Conservation (phyloP, 225 moss, liverwort and hornwort genomes). For the Physcomitrellopsis africana region DNA sequence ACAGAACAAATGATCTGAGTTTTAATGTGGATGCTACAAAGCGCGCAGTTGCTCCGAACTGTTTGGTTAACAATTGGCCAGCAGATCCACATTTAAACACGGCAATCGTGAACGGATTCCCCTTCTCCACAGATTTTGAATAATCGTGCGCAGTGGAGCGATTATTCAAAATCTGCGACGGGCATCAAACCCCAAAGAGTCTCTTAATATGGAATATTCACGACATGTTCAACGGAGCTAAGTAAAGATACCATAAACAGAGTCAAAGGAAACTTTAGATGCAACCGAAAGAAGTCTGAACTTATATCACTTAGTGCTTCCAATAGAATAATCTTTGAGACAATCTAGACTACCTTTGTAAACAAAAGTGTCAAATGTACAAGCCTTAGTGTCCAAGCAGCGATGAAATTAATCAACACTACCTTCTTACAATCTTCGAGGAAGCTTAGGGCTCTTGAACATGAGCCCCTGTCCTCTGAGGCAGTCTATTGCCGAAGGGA, state of each 20-base stretch:
- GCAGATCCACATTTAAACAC: too few species aligned
- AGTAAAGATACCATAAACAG: neutral
- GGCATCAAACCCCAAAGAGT: too few species aligned
- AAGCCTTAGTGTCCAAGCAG: slow-evolving; percentile 36
- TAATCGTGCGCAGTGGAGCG: too few species aligned
- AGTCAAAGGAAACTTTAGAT: neutral
- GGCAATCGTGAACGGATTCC: too few species aligned
- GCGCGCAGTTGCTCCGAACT: neutral
- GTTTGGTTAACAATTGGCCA: too few species aligned
- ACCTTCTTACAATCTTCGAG: neutral
- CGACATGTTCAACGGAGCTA: neutral
- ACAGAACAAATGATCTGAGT: neutral
- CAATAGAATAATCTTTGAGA: slow-evolving; percentile 45
- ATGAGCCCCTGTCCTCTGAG: slow-evolving; percentile 2
- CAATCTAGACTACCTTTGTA: slow-evolving; percentile 16
- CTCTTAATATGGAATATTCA: neutral
- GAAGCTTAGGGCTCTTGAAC: slow-evolving; percentile 26
- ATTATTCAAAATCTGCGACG: neutral
- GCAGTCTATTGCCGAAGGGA: neutral
- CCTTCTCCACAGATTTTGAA: too few species aligned
- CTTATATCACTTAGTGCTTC: slow-evolving; percentile 47
- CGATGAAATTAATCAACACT: slow-evolving; percentile 4
- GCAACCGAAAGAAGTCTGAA: slow-evolving; percentile 27
- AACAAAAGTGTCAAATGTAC: slow-evolving; percentile 19
- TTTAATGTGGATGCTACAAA: neutral